Conservation (phyloP, 805 yeast species). For the Hemisphaericaspora nanyangensis region DNA sequence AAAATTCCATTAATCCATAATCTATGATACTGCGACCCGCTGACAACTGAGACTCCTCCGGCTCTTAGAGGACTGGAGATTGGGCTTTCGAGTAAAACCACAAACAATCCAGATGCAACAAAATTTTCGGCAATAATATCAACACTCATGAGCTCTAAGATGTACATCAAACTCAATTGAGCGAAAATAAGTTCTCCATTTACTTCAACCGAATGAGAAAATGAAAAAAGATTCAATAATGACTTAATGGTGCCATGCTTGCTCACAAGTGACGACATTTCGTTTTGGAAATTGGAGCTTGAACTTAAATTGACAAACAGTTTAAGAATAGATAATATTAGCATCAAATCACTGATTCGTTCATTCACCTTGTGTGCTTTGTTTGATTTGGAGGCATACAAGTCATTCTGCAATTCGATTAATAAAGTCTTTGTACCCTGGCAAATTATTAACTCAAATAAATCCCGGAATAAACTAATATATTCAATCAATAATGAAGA, state of each 20-base stretch:
- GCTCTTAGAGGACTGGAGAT: conserved; percentile 62
- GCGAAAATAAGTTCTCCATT: conserved; percentile 68
- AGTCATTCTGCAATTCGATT: conserved; percentile 55
- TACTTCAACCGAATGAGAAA: conserved; percentile 57
- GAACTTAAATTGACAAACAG: conserved; percentile 49
- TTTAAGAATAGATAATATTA: conserved; percentile 63
- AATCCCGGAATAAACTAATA: conserved; percentile 49
- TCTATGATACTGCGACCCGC: conserved; percentile 56
- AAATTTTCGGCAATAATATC: conserved; percentile 65
- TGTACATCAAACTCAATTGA: conserved; percentile 62
- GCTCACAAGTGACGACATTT: conserved; percentile 49
- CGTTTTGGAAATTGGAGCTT: conserved; percentile 48
- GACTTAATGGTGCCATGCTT: conserved; percentile 61
- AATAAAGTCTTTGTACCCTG: conserved; percentile 61
- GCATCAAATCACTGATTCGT: conserved; percentile 59
- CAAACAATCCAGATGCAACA: conserved; percentile 56
- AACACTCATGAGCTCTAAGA: conserved; percentile 63
- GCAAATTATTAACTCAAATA: conserved; percentile 61
- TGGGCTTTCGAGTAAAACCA: conserved; percentile 71
- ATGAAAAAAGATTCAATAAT: conserved; percentile 61
- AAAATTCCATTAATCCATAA: conserved; percentile 87
- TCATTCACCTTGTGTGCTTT: conserved; percentile 37
- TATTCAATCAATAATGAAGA: conserved; percentile 39
- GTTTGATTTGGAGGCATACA: conserved; percentile 37
- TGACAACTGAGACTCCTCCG: conserved; percentile 55